phyloP scores from a whole-genome alignment of 257 asterid species.

The Nyctanthes arbortristis region DNA sequence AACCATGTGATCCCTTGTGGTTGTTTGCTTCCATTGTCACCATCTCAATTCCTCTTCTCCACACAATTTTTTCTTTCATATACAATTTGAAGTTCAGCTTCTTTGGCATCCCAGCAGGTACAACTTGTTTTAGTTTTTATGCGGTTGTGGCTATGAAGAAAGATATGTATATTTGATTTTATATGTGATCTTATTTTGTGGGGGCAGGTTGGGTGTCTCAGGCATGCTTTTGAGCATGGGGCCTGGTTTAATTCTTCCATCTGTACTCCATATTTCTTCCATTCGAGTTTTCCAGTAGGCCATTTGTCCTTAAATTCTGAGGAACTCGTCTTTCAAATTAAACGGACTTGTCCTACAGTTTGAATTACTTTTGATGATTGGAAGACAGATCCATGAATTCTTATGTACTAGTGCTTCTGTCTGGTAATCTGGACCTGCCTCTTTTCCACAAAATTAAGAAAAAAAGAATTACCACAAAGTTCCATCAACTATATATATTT shows the following conservation, averaged over 20 bases:
- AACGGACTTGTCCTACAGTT: neutral
- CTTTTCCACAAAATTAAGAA: neutral
- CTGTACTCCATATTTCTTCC: too few relatives aligned
- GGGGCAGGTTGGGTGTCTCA: too few relatives aligned
- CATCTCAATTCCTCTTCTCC: neutral
- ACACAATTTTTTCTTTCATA: neutral
- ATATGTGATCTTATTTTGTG: too few relatives aligned
- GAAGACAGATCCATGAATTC: neutral
- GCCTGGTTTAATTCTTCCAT: too few relatives aligned
- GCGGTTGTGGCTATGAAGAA: too few relatives aligned
- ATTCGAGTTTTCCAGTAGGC: too few relatives aligned
- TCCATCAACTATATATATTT: constrained; percentile 6
- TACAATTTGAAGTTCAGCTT: neutral
- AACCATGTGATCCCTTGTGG: constrained; percentile 27
- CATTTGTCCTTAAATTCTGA: too few relatives aligned
- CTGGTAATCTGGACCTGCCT: neutral
- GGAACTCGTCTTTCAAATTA: neutral
- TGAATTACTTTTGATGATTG: neutral
- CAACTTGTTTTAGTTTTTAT: neutral
- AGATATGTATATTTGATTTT: too few relatives aligned
- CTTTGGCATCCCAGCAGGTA: neutral
- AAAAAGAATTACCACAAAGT: neutral
- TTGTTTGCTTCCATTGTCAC: constrained; percentile 24
- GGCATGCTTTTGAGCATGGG: too few relatives aligned
- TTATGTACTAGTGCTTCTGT: neutral